phyloP scores from a whole-genome alignment of 2,329 filamentous ascomycete genomes.

The Colletotrichum sp. region DNA sequence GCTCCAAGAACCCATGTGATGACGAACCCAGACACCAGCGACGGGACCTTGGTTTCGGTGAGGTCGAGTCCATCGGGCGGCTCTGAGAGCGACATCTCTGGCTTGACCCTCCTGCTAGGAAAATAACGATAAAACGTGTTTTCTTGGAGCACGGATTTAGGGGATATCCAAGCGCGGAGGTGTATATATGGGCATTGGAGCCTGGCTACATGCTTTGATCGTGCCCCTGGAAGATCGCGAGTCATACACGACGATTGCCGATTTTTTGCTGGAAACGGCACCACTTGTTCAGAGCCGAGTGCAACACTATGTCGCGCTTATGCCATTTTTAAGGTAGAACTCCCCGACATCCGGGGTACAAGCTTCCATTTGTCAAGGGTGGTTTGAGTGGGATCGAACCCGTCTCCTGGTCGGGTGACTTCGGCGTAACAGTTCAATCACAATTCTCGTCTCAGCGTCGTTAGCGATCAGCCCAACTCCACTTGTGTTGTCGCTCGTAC shows the following conservation, averaged over 20 bases:
- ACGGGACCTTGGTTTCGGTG: constrained; percentile 19
- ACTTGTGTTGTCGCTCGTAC: neutral
- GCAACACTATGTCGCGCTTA: neutral
- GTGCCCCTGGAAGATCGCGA: neutral
- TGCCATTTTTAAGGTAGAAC: neutral
- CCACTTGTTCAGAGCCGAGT: neutral
- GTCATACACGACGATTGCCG: neutral
- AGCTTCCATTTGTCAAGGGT: neutral
- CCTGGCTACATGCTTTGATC: neutral
- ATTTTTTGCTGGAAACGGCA: neutral
- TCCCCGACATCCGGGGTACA: neutral
- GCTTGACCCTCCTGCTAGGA: neutral
- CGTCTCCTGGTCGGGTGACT: neutral
- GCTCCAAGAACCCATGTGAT: constrained; percentile 22
- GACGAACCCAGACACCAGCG: constrained; percentile 21
- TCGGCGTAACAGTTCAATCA: neutral
- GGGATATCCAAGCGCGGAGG: neutral
- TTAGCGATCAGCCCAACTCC: neutral
- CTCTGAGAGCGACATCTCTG: neutral
- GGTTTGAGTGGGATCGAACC: neutral
- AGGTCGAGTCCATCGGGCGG: constrained; percentile 20
- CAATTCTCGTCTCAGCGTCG: neutral
- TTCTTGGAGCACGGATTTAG: neutral
- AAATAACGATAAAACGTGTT: neutral
- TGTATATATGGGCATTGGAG: neutral